Base-by-base conservation (phyloP, 345 rosid species). In the Salix viminalis region DNA sequence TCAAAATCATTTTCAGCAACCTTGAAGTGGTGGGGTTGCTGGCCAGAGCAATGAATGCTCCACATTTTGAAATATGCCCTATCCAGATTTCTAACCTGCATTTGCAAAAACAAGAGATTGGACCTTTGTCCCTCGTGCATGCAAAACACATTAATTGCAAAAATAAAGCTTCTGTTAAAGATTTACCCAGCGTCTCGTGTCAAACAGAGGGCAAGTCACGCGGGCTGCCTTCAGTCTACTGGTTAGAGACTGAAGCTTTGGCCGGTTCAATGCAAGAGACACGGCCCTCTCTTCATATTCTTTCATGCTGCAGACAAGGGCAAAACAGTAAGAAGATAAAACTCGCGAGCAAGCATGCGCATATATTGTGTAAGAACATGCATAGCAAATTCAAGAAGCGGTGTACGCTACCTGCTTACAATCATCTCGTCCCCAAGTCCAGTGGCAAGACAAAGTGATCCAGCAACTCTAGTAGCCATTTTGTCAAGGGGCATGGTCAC, bases 381-480 rank as follows among this genome's bases (percentile, higher is more conserved):
- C 64, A 4, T n/a, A 10, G 21, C 12, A 7, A 32, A 14, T 23
- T 18, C 12, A 48, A 28, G 39, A 68, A 19, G 26, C 11, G 7
- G 2, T 7, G 4, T 21, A n/a, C 16, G 0, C 36, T 72, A 96
- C 99, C 93, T 90, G 78, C 79, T 90, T 60, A 94, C 98, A 79
- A 96, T 92, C 99, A 96, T 96, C 85, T 92, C 99, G 8, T 92
- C 98, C 61, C 98, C 99, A 26, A 96, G 87, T 24, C 99, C 99
- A 76, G 99, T 94, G 65, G 99, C 97, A 52, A 89, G 88, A 80
- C 98, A 96, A 46, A 96, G 90, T 30, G 99, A 96, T 67, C 99
- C 99, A 82, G 99, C 98, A 71, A 96, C 99, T 80, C 99, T 86
- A 19, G 99, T 94, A 52, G 98, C 99, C 99, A 96, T 96, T 83